Conservation (phyloP, 2,329 filamentous ascomycete genomes). For the Plenodomus biglobosus region DNA sequence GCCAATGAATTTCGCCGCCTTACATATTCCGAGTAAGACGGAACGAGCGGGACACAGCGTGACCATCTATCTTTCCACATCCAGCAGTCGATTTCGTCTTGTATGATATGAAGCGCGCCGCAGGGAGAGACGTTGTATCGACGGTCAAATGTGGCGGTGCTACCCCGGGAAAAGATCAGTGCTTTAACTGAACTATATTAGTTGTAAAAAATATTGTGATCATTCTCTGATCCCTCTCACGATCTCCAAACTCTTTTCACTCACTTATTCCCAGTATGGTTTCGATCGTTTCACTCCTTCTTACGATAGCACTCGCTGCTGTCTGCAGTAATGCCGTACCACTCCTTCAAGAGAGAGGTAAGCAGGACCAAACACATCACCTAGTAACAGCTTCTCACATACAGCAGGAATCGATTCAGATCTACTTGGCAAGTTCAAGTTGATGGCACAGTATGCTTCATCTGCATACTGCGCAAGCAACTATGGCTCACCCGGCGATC, state of each 20-base stretch:
- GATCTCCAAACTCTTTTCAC: conserved; percentile 3
- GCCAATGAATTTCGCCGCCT: conserved; percentile 13
- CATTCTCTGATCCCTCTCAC: not conserved
- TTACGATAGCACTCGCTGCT: conserved; percentile 10
- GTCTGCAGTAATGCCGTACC: conserved; percentile 21
- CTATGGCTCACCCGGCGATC: conserved; percentile 46
- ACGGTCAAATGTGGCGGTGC: too few relatives aligned
- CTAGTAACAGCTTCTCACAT: not conserved
- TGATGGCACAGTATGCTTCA: conserved; percentile 52
- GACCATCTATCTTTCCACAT: conserved; percentile 7
- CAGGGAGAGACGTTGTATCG: not conserved
- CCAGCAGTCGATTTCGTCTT: conserved; percentile 1
- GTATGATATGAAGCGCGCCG: conserved; percentile 1
- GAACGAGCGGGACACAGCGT: conserved; percentile 8
- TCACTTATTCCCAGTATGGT: conserved; percentile 15
- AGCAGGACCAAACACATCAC: too few relatives aligned
- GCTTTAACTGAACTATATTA: too few relatives aligned
- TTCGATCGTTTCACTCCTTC: conserved; percentile 14
- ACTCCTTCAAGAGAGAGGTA: conserved; percentile 20
- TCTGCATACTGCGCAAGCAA: conserved; percentile 57
- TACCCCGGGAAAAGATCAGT: too few relatives aligned
- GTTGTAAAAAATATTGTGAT: too few relatives aligned
- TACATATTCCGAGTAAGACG: conserved; percentile 1
- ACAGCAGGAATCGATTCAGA: conserved; percentile 17
- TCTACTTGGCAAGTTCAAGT: conserved; percentile 26